Base-by-base conservation (phyloP, 2,329 filamentous ascomycete species). In the Scedosporium apiospermum region DNA sequence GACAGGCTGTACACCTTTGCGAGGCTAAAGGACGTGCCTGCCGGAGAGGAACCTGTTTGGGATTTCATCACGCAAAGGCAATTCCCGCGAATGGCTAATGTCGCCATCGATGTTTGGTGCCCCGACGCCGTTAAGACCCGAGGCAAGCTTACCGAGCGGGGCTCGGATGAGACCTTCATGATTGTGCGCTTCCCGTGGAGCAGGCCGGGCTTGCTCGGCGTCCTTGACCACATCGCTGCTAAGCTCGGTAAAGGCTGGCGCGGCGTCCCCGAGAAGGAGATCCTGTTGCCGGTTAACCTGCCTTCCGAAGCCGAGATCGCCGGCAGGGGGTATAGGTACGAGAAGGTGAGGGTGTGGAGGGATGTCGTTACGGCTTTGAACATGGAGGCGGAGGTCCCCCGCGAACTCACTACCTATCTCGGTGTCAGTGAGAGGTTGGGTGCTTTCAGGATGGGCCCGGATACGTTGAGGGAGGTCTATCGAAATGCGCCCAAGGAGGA, bases 1-100 rank as follows among this genome's bases (percentile, higher is more conserved):
- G 92, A 97, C 74, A 85, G 91, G 5, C 83, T 93, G 67, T 96
- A 92, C 77, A 88, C 86, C 58, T 90, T 97, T 71, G 91, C 89
- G 1, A 88, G 93, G 72, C 77, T 82, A 65, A 77, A 77, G 46
- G 34, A 62, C 14, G 42, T 5, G 26, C 57, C 41, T 27, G 10
- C 21, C 51, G 38, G 58, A 18, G 72, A 76, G 63, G 69, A 73
- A 58, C 79, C 79, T 67, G 74, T 75, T 26, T 95, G 90, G 90
- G 80, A 86, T 14, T 88, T 90, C 70, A 78, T 91, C 71, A 91
- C 89, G 0, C 84, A 87, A 71, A 78, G 88, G 63, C 82, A 88
- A 66, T 86, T 86, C 66, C 86, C 91, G 1, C 81, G 81, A 51
- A 80, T 98, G 60, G 87, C 90, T 6, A 87, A 86, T 57, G 80